phyloP scores from a whole-genome alignment of 805 yeast species.

The Saccharomycopsis microspora region DNA sequence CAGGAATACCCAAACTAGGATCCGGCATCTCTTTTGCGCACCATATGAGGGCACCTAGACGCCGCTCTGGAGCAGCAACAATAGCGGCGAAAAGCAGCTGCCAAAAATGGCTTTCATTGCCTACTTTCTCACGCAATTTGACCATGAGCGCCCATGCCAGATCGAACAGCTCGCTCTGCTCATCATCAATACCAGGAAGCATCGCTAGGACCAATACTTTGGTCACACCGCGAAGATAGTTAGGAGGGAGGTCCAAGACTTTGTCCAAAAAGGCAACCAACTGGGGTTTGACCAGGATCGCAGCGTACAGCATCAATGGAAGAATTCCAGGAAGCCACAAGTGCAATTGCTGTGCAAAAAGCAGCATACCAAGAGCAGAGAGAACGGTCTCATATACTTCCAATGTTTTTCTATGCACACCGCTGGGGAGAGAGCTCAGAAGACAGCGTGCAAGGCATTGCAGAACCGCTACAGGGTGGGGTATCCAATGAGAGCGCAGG shows the following conservation, averaged over 20 bases:
- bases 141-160: slow-evolving; percentile 52
- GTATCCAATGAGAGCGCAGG: slow-evolving; percentile 44
- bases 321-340: slow-evolving; percentile 91
- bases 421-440: slow-evolving; percentile 77
- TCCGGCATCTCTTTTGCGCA: slow-evolving; percentile 54
- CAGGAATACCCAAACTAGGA: slow-evolving; percentile 22
- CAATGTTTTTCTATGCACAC: slow-evolving; percentile 85
- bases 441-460: slow-evolving; percentile 68
- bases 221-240: slow-evolving; percentile 39
- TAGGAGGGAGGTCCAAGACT: slow-evolving; percentile 40
- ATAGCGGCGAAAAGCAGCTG: slow-evolving; percentile 63
- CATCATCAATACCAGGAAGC: slow-evolving; percentile 87
- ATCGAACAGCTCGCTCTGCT: slow-evolving; percentile 70
- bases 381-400: slow-evolving; percentile 68
- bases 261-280: slow-evolving; percentile 50
- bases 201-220: slow-evolving; percentile 66
- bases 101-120: slow-evolving; percentile 77
- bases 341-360: slow-evolving; percentile 43
- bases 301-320: slow-evolving; percentile 80
- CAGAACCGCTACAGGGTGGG: slow-evolving; percentile 52
- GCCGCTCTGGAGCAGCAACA: slow-evolving; percentile 66
- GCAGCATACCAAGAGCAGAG: slow-evolving; percentile 43
- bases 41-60: slow-evolving; percentile 81
- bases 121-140: slow-evolving; percentile 40
- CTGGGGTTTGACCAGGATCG: slow-evolving; percentile 78